phyloP scores from a whole-genome alignment of 441 rosid genomes.

The Aquilaria agallochum region DNA sequence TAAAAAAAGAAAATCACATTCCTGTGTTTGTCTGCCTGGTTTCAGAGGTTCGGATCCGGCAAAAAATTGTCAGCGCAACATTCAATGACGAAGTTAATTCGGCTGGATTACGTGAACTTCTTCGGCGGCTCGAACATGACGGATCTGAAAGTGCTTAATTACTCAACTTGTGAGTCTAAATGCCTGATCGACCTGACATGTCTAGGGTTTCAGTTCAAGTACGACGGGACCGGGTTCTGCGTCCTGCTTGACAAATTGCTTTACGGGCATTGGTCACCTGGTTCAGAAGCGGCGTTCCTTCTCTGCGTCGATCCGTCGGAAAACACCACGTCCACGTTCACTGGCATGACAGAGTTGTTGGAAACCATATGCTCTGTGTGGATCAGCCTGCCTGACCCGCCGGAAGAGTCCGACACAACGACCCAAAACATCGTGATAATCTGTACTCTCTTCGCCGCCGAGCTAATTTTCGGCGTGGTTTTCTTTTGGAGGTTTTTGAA shows the following conservation, averaged over 20 bases:
- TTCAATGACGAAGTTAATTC: conserved; percentile 34
- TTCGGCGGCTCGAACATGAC: conserved; percentile 36
- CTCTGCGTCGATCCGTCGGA: conserved; percentile 44
- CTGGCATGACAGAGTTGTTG: conserved; percentile 45
- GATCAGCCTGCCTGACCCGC: conserved; percentile 52
- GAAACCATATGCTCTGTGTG: conserved; percentile 52
- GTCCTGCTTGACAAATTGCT: conserved; percentile 34
- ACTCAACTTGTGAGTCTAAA: conserved; percentile 28
- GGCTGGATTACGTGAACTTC: conserved; percentile 63
- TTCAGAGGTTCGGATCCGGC: conserved; percentile 16
- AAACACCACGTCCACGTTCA: conserved; percentile 33
- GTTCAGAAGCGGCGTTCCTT: conserved; percentile 33
- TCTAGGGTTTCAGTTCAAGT: conserved; percentile 49
- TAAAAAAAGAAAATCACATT: neutral
- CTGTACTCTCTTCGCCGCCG: conserved; percentile 52
- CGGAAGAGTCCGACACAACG: conserved; percentile 39
- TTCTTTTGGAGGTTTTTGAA: conserved; percentile 65
- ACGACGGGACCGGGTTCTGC: conserved; percentile 48
- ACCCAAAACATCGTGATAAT: conserved; percentile 47
- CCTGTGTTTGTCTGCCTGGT: conserved; percentile 58
- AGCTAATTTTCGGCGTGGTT: conserved; percentile 48
- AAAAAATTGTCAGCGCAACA: conserved; percentile 32
- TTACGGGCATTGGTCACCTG: conserved; percentile 66
- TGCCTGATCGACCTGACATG: conserved; percentile 31
- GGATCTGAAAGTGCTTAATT: conserved; percentile 21